phyloP scores from a whole-genome alignment of 179 eudicot genomes.

The Sideroxylon spinosum region DNA sequence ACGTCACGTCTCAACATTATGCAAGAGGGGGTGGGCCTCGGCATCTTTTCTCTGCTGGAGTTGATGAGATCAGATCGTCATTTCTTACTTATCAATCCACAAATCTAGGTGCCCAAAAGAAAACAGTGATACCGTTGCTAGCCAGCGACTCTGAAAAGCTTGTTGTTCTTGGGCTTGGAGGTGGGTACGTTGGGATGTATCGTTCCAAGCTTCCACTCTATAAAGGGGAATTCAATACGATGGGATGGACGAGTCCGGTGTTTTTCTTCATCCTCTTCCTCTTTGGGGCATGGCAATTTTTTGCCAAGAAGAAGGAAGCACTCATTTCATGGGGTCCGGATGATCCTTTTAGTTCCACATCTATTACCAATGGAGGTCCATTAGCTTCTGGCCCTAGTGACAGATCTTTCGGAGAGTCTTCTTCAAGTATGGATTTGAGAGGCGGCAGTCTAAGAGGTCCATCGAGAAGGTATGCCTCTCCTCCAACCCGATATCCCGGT shows the following conservation, averaged over 20 bases:
- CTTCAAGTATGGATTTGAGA: conserved; percentile 63
- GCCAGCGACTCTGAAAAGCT: conserved; percentile 74
- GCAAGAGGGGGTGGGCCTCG: conserved; percentile 65
- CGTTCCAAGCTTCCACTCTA: conserved; percentile 66
- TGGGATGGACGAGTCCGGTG: conserved; percentile 80
- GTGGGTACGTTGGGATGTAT: conserved; percentile 76
- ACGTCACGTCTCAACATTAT: conserved; percentile 76
- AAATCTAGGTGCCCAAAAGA: conserved; percentile 25
- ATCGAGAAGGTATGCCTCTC: conserved; percentile 68
- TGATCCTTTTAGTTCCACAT: conserved; percentile 57
- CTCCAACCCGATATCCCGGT: conserved; percentile 61
- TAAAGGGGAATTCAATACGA: conserved; percentile 55
- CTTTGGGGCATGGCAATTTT: conserved; percentile 91
- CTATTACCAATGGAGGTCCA: conserved; percentile 49
- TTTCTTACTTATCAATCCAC: conserved; percentile 37
- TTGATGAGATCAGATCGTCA: conserved; percentile 64
- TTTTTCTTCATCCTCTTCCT: conserved; percentile 73
- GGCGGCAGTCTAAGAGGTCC: conserved; percentile 58
- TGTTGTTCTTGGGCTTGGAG: conserved; percentile 72
- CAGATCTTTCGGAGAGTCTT: conserved; percentile 52
- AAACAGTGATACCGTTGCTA: conserved; percentile 44
- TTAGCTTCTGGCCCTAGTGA: conserved; percentile 51
- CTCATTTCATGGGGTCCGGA: conserved; percentile 92
- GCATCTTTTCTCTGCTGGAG: conserved; percentile 56
- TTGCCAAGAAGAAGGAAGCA: conserved; percentile 86